These are phyloP conservation scores for Tolypocladium cylindrosporum DNA, from an alignment of 2,329 filamentous ascomycete species.

Conservation along the genomic window DNA sequence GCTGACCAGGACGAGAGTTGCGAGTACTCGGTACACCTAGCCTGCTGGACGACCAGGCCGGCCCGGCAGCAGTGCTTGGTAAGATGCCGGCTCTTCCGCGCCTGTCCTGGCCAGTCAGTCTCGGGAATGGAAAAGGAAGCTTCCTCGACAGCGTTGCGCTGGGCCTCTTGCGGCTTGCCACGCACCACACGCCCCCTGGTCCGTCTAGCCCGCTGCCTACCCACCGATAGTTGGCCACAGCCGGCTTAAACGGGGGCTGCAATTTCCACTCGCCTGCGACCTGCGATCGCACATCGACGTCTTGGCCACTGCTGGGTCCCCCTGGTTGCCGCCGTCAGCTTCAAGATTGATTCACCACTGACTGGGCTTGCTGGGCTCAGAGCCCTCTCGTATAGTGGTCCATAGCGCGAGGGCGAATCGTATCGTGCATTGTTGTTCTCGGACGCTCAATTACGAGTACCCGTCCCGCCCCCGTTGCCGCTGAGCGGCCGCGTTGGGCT, in stretches of 20 bases:
- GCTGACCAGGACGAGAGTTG: neutral
- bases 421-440: neutral
- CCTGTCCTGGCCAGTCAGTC: neutral
- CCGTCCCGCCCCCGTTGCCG: neutral
- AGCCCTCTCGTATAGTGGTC: no score
- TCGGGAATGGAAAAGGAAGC: neutral
- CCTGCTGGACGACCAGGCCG: neutral
- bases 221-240: slow-evolving; percentile 2
- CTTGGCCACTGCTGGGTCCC: neutral
- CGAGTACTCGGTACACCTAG: neutral
- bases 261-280: slow-evolving; percentile 2
- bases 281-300: neutral
- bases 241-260: slow-evolving; percentile 1
- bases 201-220: neutral
- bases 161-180: no score
- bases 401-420: neutral
- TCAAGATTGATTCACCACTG: neutral
- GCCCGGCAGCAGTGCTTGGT: neutral
- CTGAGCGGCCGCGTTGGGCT: neutral
- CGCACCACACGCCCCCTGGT: neutral
- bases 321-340: neutral
- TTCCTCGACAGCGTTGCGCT: neutral
- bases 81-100: neutral
- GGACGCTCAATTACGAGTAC: neutral
- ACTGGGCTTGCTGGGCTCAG: neutral